These are phyloP conservation scores for Geosmithia flava DNA, from an alignment of 2,329 filamentous ascomycete genomes.

Conservation along the genomic window DNA sequence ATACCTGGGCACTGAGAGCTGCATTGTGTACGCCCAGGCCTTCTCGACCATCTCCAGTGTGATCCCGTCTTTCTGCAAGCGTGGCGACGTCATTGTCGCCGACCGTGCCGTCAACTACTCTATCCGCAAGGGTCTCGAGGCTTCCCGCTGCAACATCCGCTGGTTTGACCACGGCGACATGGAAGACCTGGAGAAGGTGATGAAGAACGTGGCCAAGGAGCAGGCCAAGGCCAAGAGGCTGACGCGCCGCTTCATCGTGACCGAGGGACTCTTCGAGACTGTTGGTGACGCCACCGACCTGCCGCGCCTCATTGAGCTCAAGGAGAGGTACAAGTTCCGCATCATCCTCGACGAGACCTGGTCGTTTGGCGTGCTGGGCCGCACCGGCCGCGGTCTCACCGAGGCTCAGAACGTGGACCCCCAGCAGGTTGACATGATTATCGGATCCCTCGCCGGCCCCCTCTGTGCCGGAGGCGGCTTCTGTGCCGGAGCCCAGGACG, in stretches of 20 bases:
- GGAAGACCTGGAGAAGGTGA: constrained; percentile 77
- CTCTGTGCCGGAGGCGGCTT: constrained; percentile 91
- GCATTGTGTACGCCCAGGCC: constrained; percentile 91
- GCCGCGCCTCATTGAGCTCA: constrained; percentile 83
- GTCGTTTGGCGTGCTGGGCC: constrained; percentile 89
- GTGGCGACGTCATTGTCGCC: constrained; percentile 92
- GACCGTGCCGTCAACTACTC: constrained; percentile 90
- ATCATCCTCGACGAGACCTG: constrained; percentile 95
- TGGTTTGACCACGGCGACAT: constrained; percentile 98
- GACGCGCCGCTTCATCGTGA: constrained; percentile 89
- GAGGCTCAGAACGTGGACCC: constrained; percentile 96
- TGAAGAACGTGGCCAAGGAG: constrained; percentile 78
- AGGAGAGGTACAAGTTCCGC: constrained; percentile 94
- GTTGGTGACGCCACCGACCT: constrained; percentile 76
- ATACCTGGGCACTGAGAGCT: constrained; percentile 75
- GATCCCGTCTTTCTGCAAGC: constrained; percentile 92
- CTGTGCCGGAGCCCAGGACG: constrained; percentile 82
- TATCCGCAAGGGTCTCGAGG: constrained; percentile 88
- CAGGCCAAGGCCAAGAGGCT: constrained; percentile 74
- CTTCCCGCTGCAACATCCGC: constrained; percentile 76
- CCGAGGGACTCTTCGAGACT: constrained; percentile 87
- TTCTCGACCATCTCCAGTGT: constrained; percentile 97
- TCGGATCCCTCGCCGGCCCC: constrained; percentile 82
- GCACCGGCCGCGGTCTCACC: constrained; percentile 82
- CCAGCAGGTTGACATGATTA: constrained; percentile 89